These are phyloP conservation scores for Lepidium aucheri DNA, from an alignment of 345 rosid species.

Conservation along the genomic window DNA sequence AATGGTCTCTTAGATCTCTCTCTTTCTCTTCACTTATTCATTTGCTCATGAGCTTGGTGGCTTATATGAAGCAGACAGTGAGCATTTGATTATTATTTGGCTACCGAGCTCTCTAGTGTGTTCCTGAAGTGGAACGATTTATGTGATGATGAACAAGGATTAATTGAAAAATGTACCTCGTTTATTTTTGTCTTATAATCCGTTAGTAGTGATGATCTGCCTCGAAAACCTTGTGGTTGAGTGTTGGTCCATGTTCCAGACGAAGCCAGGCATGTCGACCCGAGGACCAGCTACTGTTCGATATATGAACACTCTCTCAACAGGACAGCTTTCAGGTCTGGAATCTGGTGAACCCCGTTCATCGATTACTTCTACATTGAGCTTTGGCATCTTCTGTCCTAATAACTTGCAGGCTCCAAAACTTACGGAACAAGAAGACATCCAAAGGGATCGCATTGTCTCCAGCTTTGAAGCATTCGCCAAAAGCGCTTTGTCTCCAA, in stretches of 20 bases:
- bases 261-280: slow-evolving; percentile 73
- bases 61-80: not conserved
- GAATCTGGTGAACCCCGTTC: slow-evolving; percentile 59
- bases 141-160: slow-evolving; percentile 9
- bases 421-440: slow-evolving; percentile 92
- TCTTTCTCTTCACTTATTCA: slow-evolving; percentile 8
- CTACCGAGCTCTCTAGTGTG: slow-evolving; percentile 16
- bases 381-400: slow-evolving; percentile 77
- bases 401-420: slow-evolving; percentile 76
- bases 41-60: slow-evolving; percentile 12
- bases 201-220: slow-evolving; percentile 22
- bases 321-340: slow-evolving; percentile 64
- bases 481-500: slow-evolving; percentile 89
- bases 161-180: slow-evolving; percentile 18
- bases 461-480: slow-evolving; percentile 94
- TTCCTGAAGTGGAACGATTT: slow-evolving; percentile 8
- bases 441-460: slow-evolving; percentile 99
- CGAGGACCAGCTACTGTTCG: slow-evolving; percentile 79
- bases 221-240: slow-evolving; percentile 23
- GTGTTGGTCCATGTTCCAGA: slow-evolving; percentile 58
- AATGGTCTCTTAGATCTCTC: slow-evolving; percentile 6
- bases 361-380: slow-evolving; percentile 89
- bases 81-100: not conserved
- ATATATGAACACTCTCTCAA: slow-evolving; percentile 82
- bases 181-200: slow-evolving; percentile 13